Base-by-base conservation (phyloP, 1,284 basidiomycete genomes). In the Taiwanofungus camphoratus region DNA sequence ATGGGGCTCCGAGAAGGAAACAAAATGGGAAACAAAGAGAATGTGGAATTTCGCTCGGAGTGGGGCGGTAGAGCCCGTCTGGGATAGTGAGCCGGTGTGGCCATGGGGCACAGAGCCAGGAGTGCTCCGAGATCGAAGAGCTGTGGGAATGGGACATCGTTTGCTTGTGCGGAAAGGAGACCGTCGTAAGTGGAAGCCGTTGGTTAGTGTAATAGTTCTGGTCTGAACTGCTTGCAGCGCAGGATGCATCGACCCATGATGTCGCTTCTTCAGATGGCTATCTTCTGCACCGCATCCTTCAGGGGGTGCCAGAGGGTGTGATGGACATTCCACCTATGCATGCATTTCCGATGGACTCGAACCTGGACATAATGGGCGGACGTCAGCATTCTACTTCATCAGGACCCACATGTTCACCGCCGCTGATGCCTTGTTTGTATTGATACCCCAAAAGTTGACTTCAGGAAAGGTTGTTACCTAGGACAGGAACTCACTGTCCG, bases 401-500 rank as follows among this genome's bases (percentile, higher is more conserved):
- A 13, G 7, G 9, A 8, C 13, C 13, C 11, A 5, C 20, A 11
- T n/a, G 20, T 8, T 32, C 7, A n/a, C n/a, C 6, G 4, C 30
- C 21, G 24, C 32, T 42, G n/a, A 50, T 35, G 29, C 7, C 20
- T 38, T 45, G 21, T 33, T 46, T 27, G 48, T 32, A 40, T 44
- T 22, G 45, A 42, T 41, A 18, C 9, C 39, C 48, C 6, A 6
- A 15, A 55, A 94, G 93, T 99, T 55, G 93, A 98, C 64, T 97
- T 97, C 62, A 75, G 89, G 38, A 99, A 99, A 67, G 96, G 96
- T 5, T 99, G 96, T 63, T 99, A 98, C 59, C 83, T 99, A 2
- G 96, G 96, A 3, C 96, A 99, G 69, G 96, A 99, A 58, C 70
- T 99, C 31, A 98, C 95, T 0, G 94, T 97, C 2, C 79, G 96